Conservation (phyloP, 108 stramenopile species). For the Pseudonitzschia delicatissima region DNA sequence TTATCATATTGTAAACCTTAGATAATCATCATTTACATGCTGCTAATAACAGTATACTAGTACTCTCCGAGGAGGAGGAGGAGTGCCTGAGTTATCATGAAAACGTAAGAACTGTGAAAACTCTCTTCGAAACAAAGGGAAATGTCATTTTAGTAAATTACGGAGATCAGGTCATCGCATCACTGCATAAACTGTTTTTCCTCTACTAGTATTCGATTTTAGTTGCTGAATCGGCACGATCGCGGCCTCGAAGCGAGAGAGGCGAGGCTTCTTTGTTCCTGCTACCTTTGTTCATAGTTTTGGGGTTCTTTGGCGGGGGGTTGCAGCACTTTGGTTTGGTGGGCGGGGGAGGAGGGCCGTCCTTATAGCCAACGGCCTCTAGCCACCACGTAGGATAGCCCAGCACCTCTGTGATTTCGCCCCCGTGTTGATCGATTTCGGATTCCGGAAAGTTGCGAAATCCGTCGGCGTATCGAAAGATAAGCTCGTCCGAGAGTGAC, state of each 20-base stretch:
- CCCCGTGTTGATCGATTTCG: conserved; percentile 7
- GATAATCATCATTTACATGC: too few species aligned
- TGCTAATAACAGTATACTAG: too few species aligned
- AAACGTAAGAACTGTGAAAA: too few species aligned
- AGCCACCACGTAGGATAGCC: conserved; percentile 56
- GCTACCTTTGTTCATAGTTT: not conserved
- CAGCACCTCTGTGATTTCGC: conserved; percentile 34
- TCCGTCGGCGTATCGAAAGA: conserved; percentile 52
- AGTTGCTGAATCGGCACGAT: not conserved
- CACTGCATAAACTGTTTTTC: too few species aligned
- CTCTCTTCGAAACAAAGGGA: too few species aligned
- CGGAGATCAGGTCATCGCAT: too few species aligned
- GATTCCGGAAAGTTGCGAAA: conserved; percentile 29
- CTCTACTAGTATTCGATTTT: too few species aligned
- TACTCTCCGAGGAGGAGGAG: too few species aligned
- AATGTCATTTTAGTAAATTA: too few species aligned
- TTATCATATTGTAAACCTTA: too few species aligned
- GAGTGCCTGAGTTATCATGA: too few species aligned
- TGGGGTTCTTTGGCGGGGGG: conserved; percentile 30
- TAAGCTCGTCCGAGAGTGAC: conserved; percentile 38
- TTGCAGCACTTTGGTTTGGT: conserved; percentile 48
- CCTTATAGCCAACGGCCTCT: conserved; percentile 32
- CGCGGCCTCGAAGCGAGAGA: not conserved
- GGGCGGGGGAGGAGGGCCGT: conserved; percentile 50
- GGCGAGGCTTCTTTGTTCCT: not conserved